These are phyloP conservation scores for Lactifluus subvellereus DNA, from an alignment of 768 basidiomycete species.

Conservation along the genomic window DNA sequence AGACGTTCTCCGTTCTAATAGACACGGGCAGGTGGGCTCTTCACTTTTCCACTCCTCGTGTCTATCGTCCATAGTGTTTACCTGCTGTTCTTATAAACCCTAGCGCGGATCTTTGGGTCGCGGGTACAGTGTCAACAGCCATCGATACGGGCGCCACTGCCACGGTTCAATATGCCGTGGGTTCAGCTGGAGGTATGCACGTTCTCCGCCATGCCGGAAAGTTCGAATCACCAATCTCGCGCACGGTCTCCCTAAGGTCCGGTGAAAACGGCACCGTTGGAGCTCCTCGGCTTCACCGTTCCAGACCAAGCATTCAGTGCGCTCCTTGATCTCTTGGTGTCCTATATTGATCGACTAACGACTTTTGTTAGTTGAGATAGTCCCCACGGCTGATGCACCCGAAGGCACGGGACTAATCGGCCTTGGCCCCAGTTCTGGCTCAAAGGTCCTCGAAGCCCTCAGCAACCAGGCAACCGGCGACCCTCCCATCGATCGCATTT, in stretches of 20 bases:
- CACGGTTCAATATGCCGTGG: slow-evolving; percentile 49
- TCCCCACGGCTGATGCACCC: slow-evolving; percentile 28
- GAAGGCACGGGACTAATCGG: slow-evolving; percentile 43
- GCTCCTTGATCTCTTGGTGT: slow-evolving; percentile 7
- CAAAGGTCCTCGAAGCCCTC: slow-evolving; percentile 36
- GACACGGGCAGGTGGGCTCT: slow-evolving; percentile 42
- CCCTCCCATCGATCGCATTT: slow-evolving; percentile 60
- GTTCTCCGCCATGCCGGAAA: no score
- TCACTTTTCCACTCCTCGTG: neutral
- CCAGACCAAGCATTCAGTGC: slow-evolving; percentile 45
- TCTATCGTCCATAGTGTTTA: neutral
- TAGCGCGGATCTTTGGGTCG: slow-evolving; percentile 63
- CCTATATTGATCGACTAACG: neutral
- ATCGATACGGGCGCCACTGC: slow-evolving; percentile 36
- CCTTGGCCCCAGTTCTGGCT: slow-evolving; percentile 54
- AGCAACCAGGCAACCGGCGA: slow-evolving; percentile 37
- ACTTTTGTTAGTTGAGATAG: slow-evolving; percentile 36
- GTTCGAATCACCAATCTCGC: neutral
- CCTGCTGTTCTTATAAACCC: neutral
- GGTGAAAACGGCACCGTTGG: slow-evolving; percentile 39
- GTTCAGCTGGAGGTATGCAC: slow-evolving; percentile 32
- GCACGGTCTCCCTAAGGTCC: slow-evolving; percentile 29
- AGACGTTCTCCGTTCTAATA: slow-evolving; percentile 32
- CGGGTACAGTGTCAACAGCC: slow-evolving; percentile 38
- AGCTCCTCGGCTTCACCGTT: slow-evolving; percentile 42